Conservation (phyloP, 441 rosid species). For the Populus hybrid region DNA sequence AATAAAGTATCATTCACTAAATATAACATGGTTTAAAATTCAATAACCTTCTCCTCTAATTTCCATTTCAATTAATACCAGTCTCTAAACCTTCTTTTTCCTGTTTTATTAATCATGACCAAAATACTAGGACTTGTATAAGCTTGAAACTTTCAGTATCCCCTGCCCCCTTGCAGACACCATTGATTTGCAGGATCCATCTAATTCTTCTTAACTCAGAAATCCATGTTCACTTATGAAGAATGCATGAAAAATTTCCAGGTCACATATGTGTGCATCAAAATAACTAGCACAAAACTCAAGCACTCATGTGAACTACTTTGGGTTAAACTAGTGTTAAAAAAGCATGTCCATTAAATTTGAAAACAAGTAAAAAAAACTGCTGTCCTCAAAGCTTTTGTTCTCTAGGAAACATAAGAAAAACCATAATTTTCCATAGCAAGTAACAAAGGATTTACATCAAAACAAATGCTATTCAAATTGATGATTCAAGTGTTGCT, state of each 20-base stretch:
- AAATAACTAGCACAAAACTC: not conserved
- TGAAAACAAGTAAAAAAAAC: not conserved
- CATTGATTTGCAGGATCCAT: slow-evolving; percentile 2
- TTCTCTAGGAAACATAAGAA: not conserved
- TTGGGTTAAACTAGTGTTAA: not conserved
- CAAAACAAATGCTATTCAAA: not conserved
- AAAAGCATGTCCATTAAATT: not conserved
- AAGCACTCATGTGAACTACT: not conserved
- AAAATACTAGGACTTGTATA: not conserved
- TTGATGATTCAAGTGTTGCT: not conserved
- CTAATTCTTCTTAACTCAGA: not conserved
- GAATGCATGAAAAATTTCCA: not conserved
- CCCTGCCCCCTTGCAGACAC: not conserved
- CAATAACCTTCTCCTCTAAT: not conserved
- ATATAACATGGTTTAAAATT: not conserved
- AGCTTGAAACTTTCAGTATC: not conserved
- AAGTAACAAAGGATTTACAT: not conserved
- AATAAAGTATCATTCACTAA: not conserved
- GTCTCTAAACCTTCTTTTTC: slow-evolving; percentile 1
- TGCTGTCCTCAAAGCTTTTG: not conserved
- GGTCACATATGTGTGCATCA: not conserved
- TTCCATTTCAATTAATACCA: not conserved
- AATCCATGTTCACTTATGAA: not conserved
- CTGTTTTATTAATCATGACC: not conserved
- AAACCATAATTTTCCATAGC: not conserved